These are phyloP conservation scores for Cucumis sativus DNA, from an alignment of 306 rosid genomes.

Conservation along the genomic window Cucumber_9930_V3 NC_026657.2:29786001-29786500, in stretches of 20 bases:
- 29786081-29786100: constrained; percentile 45
- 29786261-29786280: background rate
- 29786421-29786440: constrained; percentile 92
- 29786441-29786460: constrained; percentile 11
- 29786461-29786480: background rate
- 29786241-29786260: background rate
- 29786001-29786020: background rate
- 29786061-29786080: constrained; percentile 52
- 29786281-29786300: background rate
- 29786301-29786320: constrained; percentile 43
- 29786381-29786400: constrained; percentile 78
- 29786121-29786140: constrained; percentile 25
- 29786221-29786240: constrained; percentile 70
- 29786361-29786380: constrained; percentile 85
- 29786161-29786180: constrained; percentile 9
- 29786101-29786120: constrained; percentile 22
- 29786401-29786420: constrained; percentile 76
- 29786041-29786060: constrained; percentile 20
- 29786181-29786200: constrained; percentile 67
- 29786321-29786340: constrained; percentile 64
- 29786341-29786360: constrained; percentile 79
- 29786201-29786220: constrained; percentile 29
- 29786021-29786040: background rate
- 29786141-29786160: constrained; percentile 47
- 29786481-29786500: background rate